Conservation (phyloP, 2,329 filamentous ascomycete genomes). For the Arthrobotrys megalospora region DNA sequence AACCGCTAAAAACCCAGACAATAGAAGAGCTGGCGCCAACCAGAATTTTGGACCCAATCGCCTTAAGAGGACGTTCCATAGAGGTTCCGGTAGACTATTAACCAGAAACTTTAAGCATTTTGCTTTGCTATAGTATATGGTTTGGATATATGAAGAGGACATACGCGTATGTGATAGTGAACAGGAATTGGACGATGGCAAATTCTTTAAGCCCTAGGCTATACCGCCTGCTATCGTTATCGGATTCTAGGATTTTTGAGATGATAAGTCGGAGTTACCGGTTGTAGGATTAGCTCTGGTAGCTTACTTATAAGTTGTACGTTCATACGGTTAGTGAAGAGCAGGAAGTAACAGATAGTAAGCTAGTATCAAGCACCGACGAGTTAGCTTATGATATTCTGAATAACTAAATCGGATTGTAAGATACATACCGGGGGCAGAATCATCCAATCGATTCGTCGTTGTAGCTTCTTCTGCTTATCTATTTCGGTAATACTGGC, state of each 20-base stretch:
- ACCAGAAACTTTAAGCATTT: not conserved
- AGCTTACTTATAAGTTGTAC: constrained; percentile 33
- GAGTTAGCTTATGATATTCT: not conserved
- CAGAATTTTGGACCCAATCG: constrained; percentile 34
- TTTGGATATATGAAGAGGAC: not conserved
- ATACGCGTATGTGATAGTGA: constrained; percentile 30
- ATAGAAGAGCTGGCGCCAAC: constrained; percentile 30
- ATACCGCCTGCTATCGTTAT: not conserved
- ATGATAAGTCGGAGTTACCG: no score
- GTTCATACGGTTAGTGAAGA: constrained; percentile 39
- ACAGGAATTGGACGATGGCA: constrained; percentile 28
- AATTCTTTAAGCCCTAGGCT: not conserved
- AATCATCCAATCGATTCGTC: constrained; percentile 35
- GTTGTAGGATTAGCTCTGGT: not conserved
- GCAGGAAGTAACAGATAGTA: constrained; percentile 32
- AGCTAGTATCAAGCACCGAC: not conserved
- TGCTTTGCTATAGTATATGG: not conserved
- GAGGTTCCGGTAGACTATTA: constrained; percentile 22
- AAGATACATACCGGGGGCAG: constrained; percentile 15
- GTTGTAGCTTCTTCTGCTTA: constrained; percentile 15
- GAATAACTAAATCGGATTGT: not conserved
- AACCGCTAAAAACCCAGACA: constrained; percentile 25
- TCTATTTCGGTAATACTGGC: constrained; percentile 25
- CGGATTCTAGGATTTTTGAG: not conserved
- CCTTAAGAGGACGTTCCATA: constrained; percentile 43